These are phyloP conservation scores for Cytospora piceae DNA, from an alignment of 2,329 filamentous ascomycete genomes.

Conservation along the genomic window DNA sequence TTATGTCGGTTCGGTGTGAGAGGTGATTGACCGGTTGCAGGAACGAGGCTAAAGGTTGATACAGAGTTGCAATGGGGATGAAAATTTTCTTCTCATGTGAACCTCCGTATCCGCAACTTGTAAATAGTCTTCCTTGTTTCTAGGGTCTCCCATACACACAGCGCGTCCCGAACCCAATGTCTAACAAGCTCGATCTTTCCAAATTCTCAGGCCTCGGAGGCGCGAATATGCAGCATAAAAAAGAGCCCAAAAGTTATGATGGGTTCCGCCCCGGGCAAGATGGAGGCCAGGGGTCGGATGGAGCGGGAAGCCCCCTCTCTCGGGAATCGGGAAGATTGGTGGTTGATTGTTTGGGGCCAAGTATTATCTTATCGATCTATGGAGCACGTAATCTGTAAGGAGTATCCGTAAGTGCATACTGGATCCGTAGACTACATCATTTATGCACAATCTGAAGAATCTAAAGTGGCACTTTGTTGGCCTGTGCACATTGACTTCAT, in stretches of 20 bases:
- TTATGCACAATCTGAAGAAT: neutral
- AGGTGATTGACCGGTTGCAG: neutral
- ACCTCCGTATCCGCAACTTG: neutral
- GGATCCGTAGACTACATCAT: neutral
- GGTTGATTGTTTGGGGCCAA: too few species aligned
- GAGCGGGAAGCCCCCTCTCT: conserved; percentile 1
- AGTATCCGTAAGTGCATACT: neutral
- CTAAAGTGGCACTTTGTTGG: neutral
- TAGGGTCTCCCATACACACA: neutral
- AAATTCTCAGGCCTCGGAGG: neutral
- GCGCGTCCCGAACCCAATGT: neutral
- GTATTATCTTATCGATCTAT: neutral
- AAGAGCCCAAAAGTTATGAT: neutral
- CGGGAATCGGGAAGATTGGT: too few species aligned
- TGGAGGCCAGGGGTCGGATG: neutral
- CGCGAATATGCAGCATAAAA: neutral
- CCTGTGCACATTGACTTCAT: neutral
- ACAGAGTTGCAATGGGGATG: neutral
- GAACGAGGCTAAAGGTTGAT: neutral
- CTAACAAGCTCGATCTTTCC: neutral
- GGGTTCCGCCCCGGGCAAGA: neutral
- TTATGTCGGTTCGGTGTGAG: neutral
- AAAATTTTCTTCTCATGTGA: neutral
- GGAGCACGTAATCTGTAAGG: neutral
- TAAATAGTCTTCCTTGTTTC: neutral